A percentile compares a stretch with the other conserved stretches of the same genome.
These are phyloP conservation scores for Talaromyces ruber DNA, from an alignment of 495 filamentous ascomycete species.

Conservation along the genomic window DNA sequence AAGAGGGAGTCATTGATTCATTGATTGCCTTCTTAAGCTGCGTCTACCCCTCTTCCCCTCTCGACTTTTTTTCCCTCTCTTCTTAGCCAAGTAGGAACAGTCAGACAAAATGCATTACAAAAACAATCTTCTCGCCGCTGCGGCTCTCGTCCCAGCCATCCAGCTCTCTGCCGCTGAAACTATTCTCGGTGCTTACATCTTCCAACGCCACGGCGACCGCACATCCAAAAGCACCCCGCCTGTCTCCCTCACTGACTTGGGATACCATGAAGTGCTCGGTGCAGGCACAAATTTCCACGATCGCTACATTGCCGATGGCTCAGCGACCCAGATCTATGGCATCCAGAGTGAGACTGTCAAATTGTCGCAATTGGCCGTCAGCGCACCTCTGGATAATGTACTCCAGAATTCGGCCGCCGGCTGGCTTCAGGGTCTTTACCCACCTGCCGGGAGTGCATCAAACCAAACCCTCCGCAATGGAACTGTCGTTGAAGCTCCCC, in stretches of 20 bases:
- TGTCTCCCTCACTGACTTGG: slow-evolving; percentile 48
- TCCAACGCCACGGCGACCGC: slow-evolving; percentile 57
- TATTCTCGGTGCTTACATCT: slow-evolving; percentile 54
- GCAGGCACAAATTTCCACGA: slow-evolving; percentile 54
- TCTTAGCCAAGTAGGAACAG: background rate
- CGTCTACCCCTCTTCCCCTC: background rate
- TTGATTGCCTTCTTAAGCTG: background rate
- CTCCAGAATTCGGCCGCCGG: slow-evolving; percentile 49
- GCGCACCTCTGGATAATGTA: slow-evolving; percentile 50
- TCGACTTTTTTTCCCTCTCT: background rate
- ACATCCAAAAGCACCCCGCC: slow-evolving; percentile 46
- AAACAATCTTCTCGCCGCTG: slow-evolving; percentile 2
- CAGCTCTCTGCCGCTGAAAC: slow-evolving; percentile 30
- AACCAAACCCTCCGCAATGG: slow-evolving; percentile 43
- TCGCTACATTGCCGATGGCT: slow-evolving; percentile 47
- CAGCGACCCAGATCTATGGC: slow-evolving; percentile 44
- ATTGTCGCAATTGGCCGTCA: slow-evolving; percentile 47
- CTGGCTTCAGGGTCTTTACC: slow-evolving; percentile 58
- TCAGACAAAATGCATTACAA: background rate
- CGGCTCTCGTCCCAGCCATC: background rate
- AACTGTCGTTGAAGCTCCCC: slow-evolving; percentile 38
- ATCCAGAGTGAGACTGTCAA: slow-evolving; percentile 49
- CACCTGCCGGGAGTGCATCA: slow-evolving; percentile 38
- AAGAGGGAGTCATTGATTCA: background rate
- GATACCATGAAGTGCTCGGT: slow-evolving; percentile 52